Base-by-base conservation (phyloP, 2,329 filamentous ascomycete genomes). In the Raffaelea deltoideospora region DNA sequence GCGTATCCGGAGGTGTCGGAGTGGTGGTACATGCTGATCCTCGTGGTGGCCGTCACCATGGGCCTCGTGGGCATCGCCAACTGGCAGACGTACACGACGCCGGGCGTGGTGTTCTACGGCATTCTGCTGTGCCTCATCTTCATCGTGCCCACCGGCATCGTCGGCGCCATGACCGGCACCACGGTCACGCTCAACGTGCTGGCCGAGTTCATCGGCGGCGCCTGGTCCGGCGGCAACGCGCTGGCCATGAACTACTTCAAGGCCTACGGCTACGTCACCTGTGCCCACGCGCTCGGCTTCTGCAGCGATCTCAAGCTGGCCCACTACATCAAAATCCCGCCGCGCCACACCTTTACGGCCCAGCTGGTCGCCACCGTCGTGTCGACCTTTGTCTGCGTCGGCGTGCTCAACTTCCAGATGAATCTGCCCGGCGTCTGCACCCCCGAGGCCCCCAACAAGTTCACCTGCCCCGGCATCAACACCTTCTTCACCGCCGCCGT, bases 401-500 rank as follows among this genome's bases (percentile, higher is more conserved):
- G 48, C 15, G 53, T 60, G 10, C 48, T 59, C 38, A 54, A 59
- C 39, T 53, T 51, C 41, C 46, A 31, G 28, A 39, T 42, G 37
- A 59, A 67, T 37, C 73, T 77, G 40, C 44, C 60, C 2, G 58
- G 60, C 5, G 61, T 77, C 22, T 78, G 73, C 53, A 60, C 57
- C 2, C 37, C 48, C 1, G 28, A 58, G 0, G 68, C 74, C 43
- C 22, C 48, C 2, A 62, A 65, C 46, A 63, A 65, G 35, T 67
- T 73, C 46, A 69, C 57, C 19, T 76, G 72, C 47, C 72, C 72
- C 9, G 60, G 63, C 27, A 67, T 67, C 14, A 63, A 63, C 19
- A 69, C 72, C 0, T 76, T 76, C 49, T 77, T 70, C 56, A 72
- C 69, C 19, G 67, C 65, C 20, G 71, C 67, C 19, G 60, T 75